phyloP scores from a whole-genome alignment of 1,139 yeast species.

The Arxiozyma heterogenica region DNA sequence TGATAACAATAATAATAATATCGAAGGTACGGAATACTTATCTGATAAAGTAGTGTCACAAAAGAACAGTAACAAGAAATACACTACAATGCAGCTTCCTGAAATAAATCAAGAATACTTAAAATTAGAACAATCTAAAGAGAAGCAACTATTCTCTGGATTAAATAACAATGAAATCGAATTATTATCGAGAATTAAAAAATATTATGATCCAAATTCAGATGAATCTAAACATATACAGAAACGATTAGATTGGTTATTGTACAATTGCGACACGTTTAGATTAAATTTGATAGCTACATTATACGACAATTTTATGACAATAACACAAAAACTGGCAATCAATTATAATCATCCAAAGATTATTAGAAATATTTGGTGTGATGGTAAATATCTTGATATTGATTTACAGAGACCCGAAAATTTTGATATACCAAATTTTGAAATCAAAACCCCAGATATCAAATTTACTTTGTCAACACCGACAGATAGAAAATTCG shows the following conservation, averaged over 20 bases:
- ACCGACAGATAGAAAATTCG: constrained; percentile 25
- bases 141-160: constrained; percentile 26
- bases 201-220: constrained; percentile 20
- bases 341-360: constrained; percentile 29
- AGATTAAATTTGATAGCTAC: constrained; percentile 26
- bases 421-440: constrained; percentile 15
- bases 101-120: constrained; percentile 17
- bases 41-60: constrained; percentile 4
- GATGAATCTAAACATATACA: constrained; percentile 20
- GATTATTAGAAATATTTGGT: constrained; percentile 28
- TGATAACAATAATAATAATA: neutral
- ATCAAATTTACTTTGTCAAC: constrained; percentile 18
- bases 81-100: constrained; percentile 1
- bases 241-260: constrained; percentile 24
- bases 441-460: constrained; percentile 17
- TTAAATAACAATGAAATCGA: constrained; percentile 23
- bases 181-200: constrained; percentile 16
- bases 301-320: constrained; percentile 29
- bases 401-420: constrained; percentile 19
- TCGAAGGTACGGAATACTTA: constrained; percentile 6
- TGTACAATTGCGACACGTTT: constrained; percentile 19
- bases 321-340: constrained; percentile 28
- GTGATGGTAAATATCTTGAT: constrained; percentile 25
- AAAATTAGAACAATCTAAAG: constrained; percentile 24
- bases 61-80: neutral